Evolutionary conservation across 805 yeast genomes (phyloP), one percentile per base, ranked within the genome.

Genomic region (Yueomyces sinensis): DNA sequence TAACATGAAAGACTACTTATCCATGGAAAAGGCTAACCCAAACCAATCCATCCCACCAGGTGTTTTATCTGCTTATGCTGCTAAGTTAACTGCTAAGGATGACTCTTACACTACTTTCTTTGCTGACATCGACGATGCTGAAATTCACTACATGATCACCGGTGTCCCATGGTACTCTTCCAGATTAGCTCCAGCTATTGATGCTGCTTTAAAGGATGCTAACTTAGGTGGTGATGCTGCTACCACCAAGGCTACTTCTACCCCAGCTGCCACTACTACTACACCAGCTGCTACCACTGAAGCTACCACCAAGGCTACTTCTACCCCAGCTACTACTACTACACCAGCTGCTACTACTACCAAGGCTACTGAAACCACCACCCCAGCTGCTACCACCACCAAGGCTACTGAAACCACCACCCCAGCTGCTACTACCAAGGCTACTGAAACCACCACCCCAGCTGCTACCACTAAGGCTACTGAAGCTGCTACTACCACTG

Each of bases 81-180:
- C 42, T 27, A 39, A 49, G 33, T 43, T 47, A 28, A 50, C 58
- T 20, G 56, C 53, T 33, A 54, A 56, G 14, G 60, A 57, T 36
- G 52, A 47, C 14, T 43, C 52, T 17, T 57, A 52, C 46, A 56
- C 63, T 36, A 41, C 56, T 17, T 43, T 53, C 37, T 55, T 38
- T 41, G 9, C 36, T 16, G 34, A 43, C 31, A 42, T 58, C 32
- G 54, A 54, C 37, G 39, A 43, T 33, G 28, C 34, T 35, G 47
- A 45, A 23, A 54, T 55, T 25, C 38, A 46, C 9, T 27, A 51
- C 11, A 45, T 52, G 41, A 39, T 56, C 20, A 52, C 59, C 19
- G 54, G 47, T 36, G 39, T 32, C 17, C 36, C 39, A 33, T 36
- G 39, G 39, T 36, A 36, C 34, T 32, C 36, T 22, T 19, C 34